Percentiles rank a stretch among this genome's conserved stretches.
These are phyloP conservation scores for Flaveria sonorensis DNA, from an alignment of 129 eudicot genomes.

Conservation along the genomic window DNA sequence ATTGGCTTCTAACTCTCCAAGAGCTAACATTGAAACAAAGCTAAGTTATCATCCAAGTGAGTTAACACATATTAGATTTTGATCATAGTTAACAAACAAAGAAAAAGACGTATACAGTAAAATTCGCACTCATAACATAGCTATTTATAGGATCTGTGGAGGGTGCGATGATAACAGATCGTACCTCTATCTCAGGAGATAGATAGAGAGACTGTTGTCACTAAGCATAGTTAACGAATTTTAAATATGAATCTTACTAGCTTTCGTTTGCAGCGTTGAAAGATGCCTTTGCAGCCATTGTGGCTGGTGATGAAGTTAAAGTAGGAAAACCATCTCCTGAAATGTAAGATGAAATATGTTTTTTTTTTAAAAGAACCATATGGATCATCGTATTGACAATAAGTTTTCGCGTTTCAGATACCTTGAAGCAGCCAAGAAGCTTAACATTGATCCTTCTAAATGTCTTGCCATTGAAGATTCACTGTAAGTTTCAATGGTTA, in stretches of 20 bases:
- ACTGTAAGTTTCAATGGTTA: not conserved
- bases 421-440: constrained; percentile 87
- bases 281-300: constrained; percentile 67
- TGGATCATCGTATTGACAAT: not conserved
- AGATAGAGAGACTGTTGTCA: no score
- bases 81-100: constrained; percentile 4
- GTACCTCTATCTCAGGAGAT: no score
- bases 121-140: no score
- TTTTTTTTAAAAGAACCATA: not conserved
- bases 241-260: constrained; percentile 14
- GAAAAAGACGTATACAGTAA: no score
- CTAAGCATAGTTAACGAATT: constrained; percentile 1
- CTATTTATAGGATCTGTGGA: no score
- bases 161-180: no score
- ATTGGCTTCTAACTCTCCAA: constrained; percentile 92
- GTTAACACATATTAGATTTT: not conserved
- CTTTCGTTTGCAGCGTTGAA: constrained; percentile 60
- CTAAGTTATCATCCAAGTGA: constrained; percentile 70
- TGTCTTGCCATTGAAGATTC: constrained; percentile 22
- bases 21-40: constrained; percentile 67
- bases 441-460: constrained; percentile 57
- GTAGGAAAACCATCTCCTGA: constrained; percentile 88
- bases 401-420: constrained; percentile 44
- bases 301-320: constrained; percentile 89
- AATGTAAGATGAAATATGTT: constrained; percentile 57